These are phyloP conservation scores for Dipteronia sinensis DNA, from an alignment of 345 rosid genomes.

Conservation along the genomic window DNA sequence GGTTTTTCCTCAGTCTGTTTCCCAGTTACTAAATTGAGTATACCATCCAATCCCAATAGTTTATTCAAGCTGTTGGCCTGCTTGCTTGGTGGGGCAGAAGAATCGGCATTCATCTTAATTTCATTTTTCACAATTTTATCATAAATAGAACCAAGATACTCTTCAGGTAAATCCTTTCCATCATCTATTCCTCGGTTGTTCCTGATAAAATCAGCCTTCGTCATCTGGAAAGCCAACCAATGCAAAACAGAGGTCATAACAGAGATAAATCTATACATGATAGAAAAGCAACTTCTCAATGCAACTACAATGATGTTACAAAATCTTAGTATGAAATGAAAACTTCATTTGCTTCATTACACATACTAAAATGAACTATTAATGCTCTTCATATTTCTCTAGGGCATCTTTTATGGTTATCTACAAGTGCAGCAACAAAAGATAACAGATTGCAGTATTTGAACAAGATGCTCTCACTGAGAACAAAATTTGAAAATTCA, in stretches of 20 bases:
- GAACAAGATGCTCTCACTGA: background rate
- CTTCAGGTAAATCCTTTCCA: conserved; percentile 97
- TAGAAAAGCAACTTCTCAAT: conserved; percentile 4
- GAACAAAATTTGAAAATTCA: conserved; percentile 1
- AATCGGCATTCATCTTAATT: conserved; percentile 86
- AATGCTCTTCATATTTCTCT: background rate
- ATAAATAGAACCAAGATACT: conserved; percentile 76
- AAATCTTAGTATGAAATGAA: conserved; percentile 2
- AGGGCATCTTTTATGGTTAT: background rate
- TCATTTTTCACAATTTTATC: conserved; percentile 89
- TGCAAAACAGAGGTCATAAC: conserved; percentile 34
- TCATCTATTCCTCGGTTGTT: conserved; percentile 94
- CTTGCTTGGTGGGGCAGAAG: conserved; percentile 78
- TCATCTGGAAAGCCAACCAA: conserved; percentile 62
- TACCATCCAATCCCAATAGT: conserved; percentile 88
- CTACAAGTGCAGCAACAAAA: background rate
- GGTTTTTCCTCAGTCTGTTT: conserved; percentile 90
- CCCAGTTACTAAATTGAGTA: conserved; percentile 82
- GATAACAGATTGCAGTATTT: background rate
- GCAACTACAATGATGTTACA: background rate
- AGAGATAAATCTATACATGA: conserved; percentile 9
- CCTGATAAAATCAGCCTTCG: conserved; percentile 80
- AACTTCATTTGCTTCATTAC: background rate
- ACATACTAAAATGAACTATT: background rate
- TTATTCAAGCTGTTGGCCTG: conserved; percentile 86